Evolutionary conservation across 1,284 basidiomycete species (phyloP).

Genomic region (Ustilago lituana): DNA sequence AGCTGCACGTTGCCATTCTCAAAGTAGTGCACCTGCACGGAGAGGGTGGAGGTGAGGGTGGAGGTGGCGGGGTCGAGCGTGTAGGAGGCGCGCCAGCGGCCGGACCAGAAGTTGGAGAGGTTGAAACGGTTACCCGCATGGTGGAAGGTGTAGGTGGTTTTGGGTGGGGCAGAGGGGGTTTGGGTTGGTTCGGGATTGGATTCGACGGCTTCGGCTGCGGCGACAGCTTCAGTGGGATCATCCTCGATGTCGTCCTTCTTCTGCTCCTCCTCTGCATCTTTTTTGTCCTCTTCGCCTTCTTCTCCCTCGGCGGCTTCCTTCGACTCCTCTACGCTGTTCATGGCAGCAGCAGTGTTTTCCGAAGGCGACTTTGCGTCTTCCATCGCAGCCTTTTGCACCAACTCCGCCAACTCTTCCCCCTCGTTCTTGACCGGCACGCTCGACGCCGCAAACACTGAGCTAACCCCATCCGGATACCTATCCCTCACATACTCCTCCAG

Average conservation of each 20-base stretch:
- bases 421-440: constrained; percentile 28
- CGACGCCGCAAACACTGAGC: constrained; percentile 42
- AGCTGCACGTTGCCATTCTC: constrained; percentile 67
- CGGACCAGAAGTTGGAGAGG: constrained; percentile 65
- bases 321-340: too few relatives aligned
- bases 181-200: background rate
- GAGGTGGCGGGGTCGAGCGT: constrained; percentile 25
- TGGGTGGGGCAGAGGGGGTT: background rate
- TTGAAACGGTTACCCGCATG: constrained; percentile 65
- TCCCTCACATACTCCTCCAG: constrained; percentile 53
- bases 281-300: background rate
- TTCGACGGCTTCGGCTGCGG: constrained; percentile 20
- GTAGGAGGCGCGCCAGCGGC: constrained; percentile 62
- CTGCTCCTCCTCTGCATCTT: constrained; percentile 4
- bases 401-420: constrained; percentile 10
- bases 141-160: constrained; percentile 48
- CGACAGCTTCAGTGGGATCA: constrained; percentile 23
- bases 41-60: constrained; percentile 23
- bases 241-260: constrained; percentile 8
- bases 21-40: constrained; percentile 64
- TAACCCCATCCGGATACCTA: constrained; percentile 59
- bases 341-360: constrained; percentile 23
- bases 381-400: constrained; percentile 15
- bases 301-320: background rate
- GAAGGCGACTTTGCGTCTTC: constrained; percentile 26